Evolutionary conservation across 805 yeast species (phyloP).

Genomic region (Candida boleticola): DNA sequence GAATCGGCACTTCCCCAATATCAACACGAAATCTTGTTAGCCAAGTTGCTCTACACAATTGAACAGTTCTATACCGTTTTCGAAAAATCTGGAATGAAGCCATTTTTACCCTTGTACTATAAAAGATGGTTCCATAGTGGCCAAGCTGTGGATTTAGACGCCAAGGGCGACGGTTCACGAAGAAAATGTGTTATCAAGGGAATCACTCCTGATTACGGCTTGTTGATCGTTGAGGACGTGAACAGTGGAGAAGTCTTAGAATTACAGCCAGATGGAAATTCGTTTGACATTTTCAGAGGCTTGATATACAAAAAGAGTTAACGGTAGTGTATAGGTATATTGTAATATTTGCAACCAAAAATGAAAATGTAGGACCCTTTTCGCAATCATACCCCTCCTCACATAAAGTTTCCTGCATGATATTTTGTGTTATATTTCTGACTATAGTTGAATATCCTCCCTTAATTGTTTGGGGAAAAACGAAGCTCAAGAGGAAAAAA

Average conservation of each 20-base stretch:
- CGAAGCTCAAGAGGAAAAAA: no score
- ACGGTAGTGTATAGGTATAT: background rate
- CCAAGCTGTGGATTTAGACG: conserved; percentile 62
- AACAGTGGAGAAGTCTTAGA: conserved; percentile 60
- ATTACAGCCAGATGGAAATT: conserved; percentile 95
- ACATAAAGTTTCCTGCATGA: no score
- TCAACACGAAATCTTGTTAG: conserved; percentile 54
- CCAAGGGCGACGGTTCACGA: conserved; percentile 46
- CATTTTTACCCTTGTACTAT: conserved; percentile 71
- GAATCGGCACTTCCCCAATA: conserved; percentile 44
- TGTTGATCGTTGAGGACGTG: conserved; percentile 72
- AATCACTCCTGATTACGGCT: conserved; percentile 80
- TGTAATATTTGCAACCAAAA: no score
- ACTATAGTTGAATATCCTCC: no score
- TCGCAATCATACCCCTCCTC: no score
- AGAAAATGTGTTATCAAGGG: conserved; percentile 68
- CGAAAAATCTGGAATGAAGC: conserved; percentile 59
- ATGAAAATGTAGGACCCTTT: no score
- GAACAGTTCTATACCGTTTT: conserved; percentile 63
- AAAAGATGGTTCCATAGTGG: conserved; percentile 80
- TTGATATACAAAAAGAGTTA: conserved; percentile 52
- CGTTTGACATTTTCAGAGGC: conserved; percentile 93
- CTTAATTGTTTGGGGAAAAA: no score
- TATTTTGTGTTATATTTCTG: no score
- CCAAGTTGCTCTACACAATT: conserved; percentile 63